These are phyloP conservation scores for Neopestalotiopsis sp. DNA, from an alignment of 2,329 filamentous ascomycete genomes.

Conservation along the genomic window DNA sequence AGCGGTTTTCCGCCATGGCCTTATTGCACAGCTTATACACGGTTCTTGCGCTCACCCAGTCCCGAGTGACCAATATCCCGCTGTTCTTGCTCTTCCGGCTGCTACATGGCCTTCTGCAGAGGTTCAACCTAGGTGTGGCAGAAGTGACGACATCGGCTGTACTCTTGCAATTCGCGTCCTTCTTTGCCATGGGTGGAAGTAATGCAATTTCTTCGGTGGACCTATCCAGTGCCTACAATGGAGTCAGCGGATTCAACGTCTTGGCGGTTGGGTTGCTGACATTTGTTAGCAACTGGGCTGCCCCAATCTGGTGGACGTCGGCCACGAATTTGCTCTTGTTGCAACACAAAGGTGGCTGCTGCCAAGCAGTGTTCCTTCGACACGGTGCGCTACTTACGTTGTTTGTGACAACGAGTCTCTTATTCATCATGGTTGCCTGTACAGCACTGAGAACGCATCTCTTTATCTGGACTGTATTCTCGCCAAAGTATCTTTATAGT, in stretches of 20 bases:
- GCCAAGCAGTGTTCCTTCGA: constrained; percentile 41
- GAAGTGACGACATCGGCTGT: constrained; percentile 75
- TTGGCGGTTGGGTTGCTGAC: constrained; percentile 82
- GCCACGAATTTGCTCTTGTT: constrained; percentile 68
- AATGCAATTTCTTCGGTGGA: constrained; percentile 98
- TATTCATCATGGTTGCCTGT: constrained; percentile 88
- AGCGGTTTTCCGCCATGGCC: constrained; percentile 27
- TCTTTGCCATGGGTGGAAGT: constrained; percentile 89
- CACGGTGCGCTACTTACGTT: constrained; percentile 72
- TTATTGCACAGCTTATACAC: constrained; percentile 73
- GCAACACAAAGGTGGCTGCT: constrained; percentile 27
- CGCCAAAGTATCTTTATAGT: constrained; percentile 92
- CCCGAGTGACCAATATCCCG: constrained; percentile 82
- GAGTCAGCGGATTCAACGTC: constrained; percentile 81
- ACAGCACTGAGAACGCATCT: constrained; percentile 83
- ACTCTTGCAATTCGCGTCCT: constrained; percentile 80
- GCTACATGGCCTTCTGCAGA: constrained; percentile 56
- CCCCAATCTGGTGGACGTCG: constrained; percentile 84
- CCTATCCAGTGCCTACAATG: constrained; percentile 94
- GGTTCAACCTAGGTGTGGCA: constrained; percentile 52
- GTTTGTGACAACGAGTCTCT: constrained; percentile 69
- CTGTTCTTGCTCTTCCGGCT: constrained; percentile 78
- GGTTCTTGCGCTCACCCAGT: constrained; percentile 86
- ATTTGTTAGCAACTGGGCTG: constrained; percentile 91
- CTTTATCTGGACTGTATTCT: constrained; percentile 99